Percentiles rank a stretch among this genome's conserved stretches.
Evolutionary conservation across 2,329 filamentous ascomycete species (phyloP).

Genomic region (Colletotrichum lini): DNA sequence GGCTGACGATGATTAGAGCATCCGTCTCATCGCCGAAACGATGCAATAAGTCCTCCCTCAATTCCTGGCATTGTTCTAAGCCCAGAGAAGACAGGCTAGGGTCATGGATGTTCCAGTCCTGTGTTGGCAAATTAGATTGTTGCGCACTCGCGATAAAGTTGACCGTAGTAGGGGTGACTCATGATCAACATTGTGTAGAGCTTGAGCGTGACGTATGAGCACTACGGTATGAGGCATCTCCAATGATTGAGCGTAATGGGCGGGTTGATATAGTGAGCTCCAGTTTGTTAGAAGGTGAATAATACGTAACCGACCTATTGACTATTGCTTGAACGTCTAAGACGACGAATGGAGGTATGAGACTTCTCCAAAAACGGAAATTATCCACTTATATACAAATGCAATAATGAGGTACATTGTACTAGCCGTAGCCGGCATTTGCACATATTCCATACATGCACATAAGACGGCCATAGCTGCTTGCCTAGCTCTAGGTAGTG

Average conservation of each 20-base stretch:
- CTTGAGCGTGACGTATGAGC: constrained; percentile 90
- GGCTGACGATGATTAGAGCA: constrained; percentile 71
- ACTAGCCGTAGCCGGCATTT: too few relatives aligned
- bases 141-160: constrained; percentile 15
- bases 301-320: neutral
- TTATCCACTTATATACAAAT: too few relatives aligned
- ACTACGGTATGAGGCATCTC: constrained; percentile 75
- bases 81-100: constrained; percentile 66
- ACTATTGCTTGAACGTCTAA: too few relatives aligned
- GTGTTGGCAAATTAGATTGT: constrained; percentile 51
- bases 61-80: constrained; percentile 61
- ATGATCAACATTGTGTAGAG: constrained; percentile 68
- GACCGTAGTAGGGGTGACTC: constrained; percentile 51
- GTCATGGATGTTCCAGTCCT: constrained; percentile 64
- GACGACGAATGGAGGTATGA: too few relatives aligned
- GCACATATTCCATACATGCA: neutral
- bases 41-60: constrained; percentile 59
- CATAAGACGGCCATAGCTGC: neutral
- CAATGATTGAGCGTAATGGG: neutral
- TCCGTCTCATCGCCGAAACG: constrained; percentile 52
- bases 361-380: neutral
- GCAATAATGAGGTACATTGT: too few relatives aligned
- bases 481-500: neutral
- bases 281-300: neutral
- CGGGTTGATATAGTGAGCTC: neutral